Percentiles rank a stretch among this genome's conserved stretches.
phyloP scores from a whole-genome alignment of 768 basidiomycete species.

The Trametes cinnabarina region DNA sequence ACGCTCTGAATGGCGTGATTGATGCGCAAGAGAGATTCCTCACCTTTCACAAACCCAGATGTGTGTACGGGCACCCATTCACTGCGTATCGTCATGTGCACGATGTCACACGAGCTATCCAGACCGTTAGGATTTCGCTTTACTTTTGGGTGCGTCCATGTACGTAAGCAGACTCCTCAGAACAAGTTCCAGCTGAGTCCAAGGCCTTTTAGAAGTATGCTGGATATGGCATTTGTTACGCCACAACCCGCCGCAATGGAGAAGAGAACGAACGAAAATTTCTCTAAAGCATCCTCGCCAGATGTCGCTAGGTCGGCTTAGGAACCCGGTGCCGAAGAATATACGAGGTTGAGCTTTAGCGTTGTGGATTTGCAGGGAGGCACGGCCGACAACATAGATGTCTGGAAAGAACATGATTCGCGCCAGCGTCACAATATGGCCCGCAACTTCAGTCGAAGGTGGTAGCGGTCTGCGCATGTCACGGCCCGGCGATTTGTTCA shows the following conservation, averaged over 20 bases:
- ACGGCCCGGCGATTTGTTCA: background rate
- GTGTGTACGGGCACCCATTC: background rate
- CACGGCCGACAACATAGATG: background rate
- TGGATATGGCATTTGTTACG: background rate
- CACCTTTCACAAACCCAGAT: slow-evolving; percentile 1
- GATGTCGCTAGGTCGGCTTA: slow-evolving; percentile 1
- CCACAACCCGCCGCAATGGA: background rate
- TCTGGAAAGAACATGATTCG: background rate
- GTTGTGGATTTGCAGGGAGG: background rate
- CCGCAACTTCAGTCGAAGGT: too few relatives aligned
- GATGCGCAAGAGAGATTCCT: background rate
- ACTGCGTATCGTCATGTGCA: slow-evolving; percentile 2
- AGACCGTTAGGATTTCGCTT: background rate
- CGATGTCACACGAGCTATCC: slow-evolving; percentile 15
- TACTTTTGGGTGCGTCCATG: background rate
- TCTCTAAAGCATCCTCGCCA: background rate
- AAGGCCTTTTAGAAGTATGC: background rate
- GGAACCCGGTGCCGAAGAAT: slow-evolving; percentile 12
- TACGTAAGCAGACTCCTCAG: background rate
- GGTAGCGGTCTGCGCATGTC: background rate
- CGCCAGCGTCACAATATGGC: slow-evolving; percentile 1
- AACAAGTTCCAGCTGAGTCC: background rate
- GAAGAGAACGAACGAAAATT: slow-evolving; percentile 7
- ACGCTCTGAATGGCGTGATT: background rate
- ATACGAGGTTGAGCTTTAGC: slow-evolving; percentile 10